These are phyloP conservation scores for Blastobotrys proliferans DNA, from an alignment of 1,139 yeast genomes.

Conservation along the genomic window DNA sequence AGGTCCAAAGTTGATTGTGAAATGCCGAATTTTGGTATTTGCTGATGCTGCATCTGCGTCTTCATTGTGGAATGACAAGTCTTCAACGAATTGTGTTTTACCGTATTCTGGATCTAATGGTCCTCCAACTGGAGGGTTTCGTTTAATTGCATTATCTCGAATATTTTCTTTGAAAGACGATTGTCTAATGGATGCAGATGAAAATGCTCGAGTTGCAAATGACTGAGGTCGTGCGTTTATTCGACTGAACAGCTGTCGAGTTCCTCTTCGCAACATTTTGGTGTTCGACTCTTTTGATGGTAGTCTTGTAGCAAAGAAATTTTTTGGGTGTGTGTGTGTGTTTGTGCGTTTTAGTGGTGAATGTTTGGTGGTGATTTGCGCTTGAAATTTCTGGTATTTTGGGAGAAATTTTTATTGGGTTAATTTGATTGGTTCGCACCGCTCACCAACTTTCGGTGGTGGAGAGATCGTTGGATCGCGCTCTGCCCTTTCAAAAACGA, in stretches of 20 bases:
- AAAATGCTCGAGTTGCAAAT: too few species aligned
- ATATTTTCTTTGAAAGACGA: constrained; percentile 16
- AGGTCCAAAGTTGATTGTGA: constrained; percentile 86
- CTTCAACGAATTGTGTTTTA: constrained; percentile 35
- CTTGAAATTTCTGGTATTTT: too few species aligned
- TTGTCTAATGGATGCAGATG: not conserved
- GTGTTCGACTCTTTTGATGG: too few species aligned
- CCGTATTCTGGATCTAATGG: constrained; percentile 34
- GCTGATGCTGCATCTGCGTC: constrained; percentile 26
- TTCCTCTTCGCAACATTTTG: constrained; percentile 14
- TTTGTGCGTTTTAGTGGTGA: too few species aligned
- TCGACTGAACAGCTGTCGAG: constrained; percentile 7
- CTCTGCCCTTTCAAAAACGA: too few species aligned
- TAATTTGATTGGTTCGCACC: too few species aligned
- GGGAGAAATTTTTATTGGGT: too few species aligned
- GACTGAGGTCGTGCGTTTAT: not conserved
- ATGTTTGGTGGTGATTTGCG: too few species aligned
- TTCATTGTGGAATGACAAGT: constrained; percentile 27
- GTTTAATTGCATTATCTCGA: constrained; percentile 25
- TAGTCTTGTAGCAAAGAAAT: too few species aligned
- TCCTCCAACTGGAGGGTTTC: constrained; percentile 34
- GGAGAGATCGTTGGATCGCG: too few species aligned
- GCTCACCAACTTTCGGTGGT: too few species aligned
- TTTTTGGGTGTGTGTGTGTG: too few species aligned
- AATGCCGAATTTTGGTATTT: constrained; percentile 65